Percentiles rank a stretch among this genome's conserved stretches.
These are phyloP conservation scores for Gamarada debralockiae DNA, from an alignment of 495 filamentous ascomycete genomes.

Conservation along the genomic window DNA sequence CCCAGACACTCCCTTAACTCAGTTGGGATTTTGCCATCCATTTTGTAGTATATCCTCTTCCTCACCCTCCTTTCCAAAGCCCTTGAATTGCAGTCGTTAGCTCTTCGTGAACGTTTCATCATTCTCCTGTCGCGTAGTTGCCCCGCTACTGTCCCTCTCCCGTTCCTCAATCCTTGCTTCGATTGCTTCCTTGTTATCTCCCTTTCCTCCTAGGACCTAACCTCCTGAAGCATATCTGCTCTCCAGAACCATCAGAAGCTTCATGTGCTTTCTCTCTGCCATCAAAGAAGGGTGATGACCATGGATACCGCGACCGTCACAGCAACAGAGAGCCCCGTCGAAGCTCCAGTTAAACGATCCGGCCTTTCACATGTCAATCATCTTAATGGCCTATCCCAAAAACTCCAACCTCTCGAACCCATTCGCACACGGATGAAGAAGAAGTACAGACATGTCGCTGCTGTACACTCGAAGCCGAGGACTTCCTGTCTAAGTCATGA, in stretches of 20 bases:
- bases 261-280: background rate
- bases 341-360: slow-evolving; percentile 17
- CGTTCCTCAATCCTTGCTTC: background rate
- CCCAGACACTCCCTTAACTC: slow-evolving; percentile 8
- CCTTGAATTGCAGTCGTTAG: background rate
- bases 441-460: slow-evolving; percentile 86
- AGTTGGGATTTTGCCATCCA: background rate
- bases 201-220: background rate
- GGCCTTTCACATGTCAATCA: slow-evolving; percentile 22
- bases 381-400: slow-evolving; percentile 8
- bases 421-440: slow-evolving; percentile 16
- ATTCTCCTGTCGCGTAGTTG: background rate
- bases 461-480: slow-evolving; percentile 66
- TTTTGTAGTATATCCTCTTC: background rate
- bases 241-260: background rate
- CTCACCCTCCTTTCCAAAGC: background rate
- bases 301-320: slow-evolving; percentile 19
- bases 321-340: slow-evolving; percentile 1
- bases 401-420: slow-evolving; percentile 18
- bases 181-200: background rate
- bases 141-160: background rate
- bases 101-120: background rate
- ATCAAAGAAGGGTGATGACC: slow-evolving; percentile 9
- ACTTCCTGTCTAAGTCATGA: slow-evolving; percentile 87
- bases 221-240: background rate